These are phyloP conservation scores for Fusarium torreyae DNA, from an alignment of 2,329 filamentous ascomycete genomes.

Conservation along the genomic window DNA sequence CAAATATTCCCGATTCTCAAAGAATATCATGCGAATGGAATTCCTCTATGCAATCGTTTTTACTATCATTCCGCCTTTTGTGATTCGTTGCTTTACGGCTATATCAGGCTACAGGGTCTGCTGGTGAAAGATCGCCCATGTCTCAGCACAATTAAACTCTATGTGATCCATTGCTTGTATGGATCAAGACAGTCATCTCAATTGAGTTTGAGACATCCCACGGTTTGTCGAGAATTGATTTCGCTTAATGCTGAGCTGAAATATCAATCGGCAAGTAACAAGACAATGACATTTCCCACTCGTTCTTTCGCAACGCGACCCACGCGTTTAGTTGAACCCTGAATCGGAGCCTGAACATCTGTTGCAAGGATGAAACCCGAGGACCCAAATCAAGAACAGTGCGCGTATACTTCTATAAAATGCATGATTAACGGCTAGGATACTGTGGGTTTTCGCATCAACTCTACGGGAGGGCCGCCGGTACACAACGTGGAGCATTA, in stretches of 20 bases:
- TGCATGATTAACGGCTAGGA: slow-evolving; percentile 21
- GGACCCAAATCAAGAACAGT: not conserved
- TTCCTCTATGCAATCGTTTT: no score
- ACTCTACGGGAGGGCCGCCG: not conserved
- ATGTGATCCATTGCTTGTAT: not conserved
- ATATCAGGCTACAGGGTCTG: not conserved
- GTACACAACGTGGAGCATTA: not conserved
- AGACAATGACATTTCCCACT: not conserved
- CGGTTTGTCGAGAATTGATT: slow-evolving; percentile 12
- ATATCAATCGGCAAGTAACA: not conserved
- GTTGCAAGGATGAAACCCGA: not conserved
- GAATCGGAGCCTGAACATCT: not conserved
- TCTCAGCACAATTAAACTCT: slow-evolving; percentile 5
- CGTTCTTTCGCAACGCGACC: not conserved
- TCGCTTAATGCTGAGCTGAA: slow-evolving; percentile 8
- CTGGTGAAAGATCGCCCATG: not conserved
- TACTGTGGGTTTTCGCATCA: slow-evolving; percentile 16
- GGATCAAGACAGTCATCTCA: not conserved
- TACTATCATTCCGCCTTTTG: no score
- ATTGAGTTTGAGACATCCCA: slow-evolving; percentile 12
- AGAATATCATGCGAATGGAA: no score
- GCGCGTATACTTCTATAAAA: slow-evolving; percentile 5
- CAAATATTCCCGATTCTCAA: no score
- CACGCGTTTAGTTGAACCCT: slow-evolving; percentile 4
- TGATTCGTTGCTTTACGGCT: not conserved